These are phyloP conservation scores for Amanita inopinata DNA, from an alignment of 768 basidiomycete species.

Conservation along the genomic window DNA sequence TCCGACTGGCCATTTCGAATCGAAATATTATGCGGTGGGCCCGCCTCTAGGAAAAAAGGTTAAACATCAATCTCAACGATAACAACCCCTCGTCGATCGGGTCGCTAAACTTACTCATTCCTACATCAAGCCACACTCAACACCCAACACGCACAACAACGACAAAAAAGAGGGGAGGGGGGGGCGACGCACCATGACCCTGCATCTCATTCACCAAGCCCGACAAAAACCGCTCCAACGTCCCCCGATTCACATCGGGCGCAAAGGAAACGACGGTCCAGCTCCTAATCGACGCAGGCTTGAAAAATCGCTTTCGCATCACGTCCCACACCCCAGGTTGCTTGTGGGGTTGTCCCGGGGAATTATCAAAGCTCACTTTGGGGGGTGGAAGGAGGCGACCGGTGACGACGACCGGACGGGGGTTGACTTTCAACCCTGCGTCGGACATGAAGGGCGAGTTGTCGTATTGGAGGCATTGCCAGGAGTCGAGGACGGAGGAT, in stretches of 20 bases:
- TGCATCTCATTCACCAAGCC: neutral
- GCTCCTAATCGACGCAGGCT: neutral
- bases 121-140: neutral
- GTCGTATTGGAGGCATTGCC: neutral
- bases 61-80: neutral
- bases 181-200: neutral
- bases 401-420: neutral
- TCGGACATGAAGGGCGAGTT: constrained; percentile 1
- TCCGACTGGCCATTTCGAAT: constrained; percentile 1
- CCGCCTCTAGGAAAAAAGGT: neutral
- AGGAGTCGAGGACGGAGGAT: neutral
- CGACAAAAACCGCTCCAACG: neutral
- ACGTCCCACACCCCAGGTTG: constrained; percentile 8
- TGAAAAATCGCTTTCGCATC: constrained; percentile 1
- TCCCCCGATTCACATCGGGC: neutral
- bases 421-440: constrained; percentile 2
- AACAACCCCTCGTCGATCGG: too few species aligned
- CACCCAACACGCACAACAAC: neutral
- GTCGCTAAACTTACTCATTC: neutral
- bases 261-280: constrained; percentile 7
- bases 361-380: neutral
- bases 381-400: neutral
- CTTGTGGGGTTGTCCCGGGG: neutral
- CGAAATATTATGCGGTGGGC: neutral
- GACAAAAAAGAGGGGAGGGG: neutral